These are phyloP conservation scores for Linum usitatissimum DNA, from an alignment of 345 rosid genomes.

Conservation along the genomic window DNA sequence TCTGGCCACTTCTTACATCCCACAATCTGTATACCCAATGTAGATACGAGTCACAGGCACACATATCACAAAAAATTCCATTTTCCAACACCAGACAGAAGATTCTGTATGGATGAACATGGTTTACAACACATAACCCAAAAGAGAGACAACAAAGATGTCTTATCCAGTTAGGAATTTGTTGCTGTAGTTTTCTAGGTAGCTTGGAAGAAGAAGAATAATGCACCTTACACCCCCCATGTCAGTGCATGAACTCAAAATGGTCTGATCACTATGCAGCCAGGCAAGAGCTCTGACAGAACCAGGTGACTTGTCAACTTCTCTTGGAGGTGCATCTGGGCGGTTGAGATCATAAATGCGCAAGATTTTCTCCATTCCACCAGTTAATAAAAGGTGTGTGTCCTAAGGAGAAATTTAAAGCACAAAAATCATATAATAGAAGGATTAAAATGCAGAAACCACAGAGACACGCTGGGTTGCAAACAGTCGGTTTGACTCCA, in stretches of 20 bases:
- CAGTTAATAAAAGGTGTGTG: constrained; percentile 76
- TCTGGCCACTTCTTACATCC: constrained; percentile 81
- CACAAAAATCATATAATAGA: constrained; percentile 3
- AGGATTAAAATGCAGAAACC: background rate
- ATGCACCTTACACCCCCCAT: constrained; percentile 80
- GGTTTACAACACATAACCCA: no score
- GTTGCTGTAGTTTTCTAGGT: background rate
- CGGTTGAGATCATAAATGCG: constrained; percentile 82
- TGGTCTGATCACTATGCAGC: constrained; percentile 96
- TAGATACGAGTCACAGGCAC: background rate
- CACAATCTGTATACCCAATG: constrained; percentile 43
- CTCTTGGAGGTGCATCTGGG: constrained; percentile 80
- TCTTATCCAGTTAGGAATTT: background rate
- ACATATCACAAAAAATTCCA: no score
- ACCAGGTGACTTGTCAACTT: constrained; percentile 78
- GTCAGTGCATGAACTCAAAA: constrained; percentile 81
- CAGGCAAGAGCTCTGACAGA: constrained; percentile 81
- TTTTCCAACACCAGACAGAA: no score
- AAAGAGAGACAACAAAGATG: background rate
- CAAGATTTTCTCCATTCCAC: constrained; percentile 83
- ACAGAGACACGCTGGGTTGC: background rate
- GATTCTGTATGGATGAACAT: no score
- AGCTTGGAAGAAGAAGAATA: background rate
- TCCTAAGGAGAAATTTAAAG: constrained; percentile 33
- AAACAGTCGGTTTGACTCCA: background rate